Base-by-base conservation (phyloP, 345 rosid genomes). In the Arabidopsis suecica region DNA sequence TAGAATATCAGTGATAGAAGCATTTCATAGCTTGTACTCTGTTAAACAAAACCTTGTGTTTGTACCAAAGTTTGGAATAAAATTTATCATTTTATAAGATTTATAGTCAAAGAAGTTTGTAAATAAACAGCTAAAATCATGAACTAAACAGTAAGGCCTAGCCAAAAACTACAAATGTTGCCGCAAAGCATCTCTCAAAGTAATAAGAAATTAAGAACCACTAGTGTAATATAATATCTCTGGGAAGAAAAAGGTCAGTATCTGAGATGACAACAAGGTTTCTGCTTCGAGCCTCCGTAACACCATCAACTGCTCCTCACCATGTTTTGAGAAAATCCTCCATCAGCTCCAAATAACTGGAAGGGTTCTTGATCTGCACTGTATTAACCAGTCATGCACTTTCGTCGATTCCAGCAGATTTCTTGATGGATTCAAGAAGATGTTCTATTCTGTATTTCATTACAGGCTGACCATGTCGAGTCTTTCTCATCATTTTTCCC, bases 381-480 rank as follows among this genome's bases (percentile, higher is more conserved):
- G 50, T 34, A 45, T 47, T 72, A 37, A 33, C 53, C 33, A 33
- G 16, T 61, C 32, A 70, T 3, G 28, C 6, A 45, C 33, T 49
- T 44, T 33, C n/a, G 9, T 71, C 36, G 20, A 33, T 73, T 69
- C 65, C 47, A 38, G 76, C 69, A 16, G 89, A 81, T 80, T 83
- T 82, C 78, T 88, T 88, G 69, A 95, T 80, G 3, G 86, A 74
- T 79, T 88, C 92, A 81, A 90, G 80, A 79, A 92, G 92, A 78
- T 86, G 86, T 80, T 95, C 91, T 6, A 92, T 90, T 81, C 93
- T 83, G 75, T 92, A 90, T 80, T 95, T 90, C 97, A 92, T 92
- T 2, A 92, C 85, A 37, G 96, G 98, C 62, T 92, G 99, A 65
- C 99, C 99, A 25, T 75, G 79, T 45, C 80, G 69, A 10, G 98